Conservation (phyloP, 768 basidiomycete genomes). For the Hydnomerulius pinastri region DNA sequence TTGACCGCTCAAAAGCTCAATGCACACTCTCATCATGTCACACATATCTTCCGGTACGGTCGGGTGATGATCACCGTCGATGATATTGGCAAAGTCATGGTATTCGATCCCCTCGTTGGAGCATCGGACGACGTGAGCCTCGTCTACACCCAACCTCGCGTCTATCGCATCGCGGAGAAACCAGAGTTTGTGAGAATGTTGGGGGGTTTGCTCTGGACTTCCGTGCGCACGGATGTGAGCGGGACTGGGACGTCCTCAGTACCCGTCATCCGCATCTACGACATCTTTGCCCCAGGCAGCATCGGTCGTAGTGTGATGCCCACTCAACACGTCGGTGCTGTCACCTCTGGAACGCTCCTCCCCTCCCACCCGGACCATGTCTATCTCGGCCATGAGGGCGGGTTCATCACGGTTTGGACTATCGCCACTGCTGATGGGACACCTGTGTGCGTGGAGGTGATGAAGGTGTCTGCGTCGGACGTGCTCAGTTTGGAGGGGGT, state of each 20-base stretch:
- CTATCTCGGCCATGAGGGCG: slow-evolving; percentile 92
- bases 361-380: slow-evolving; percentile 66
- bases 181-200: slow-evolving; percentile 78
- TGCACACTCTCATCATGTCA: slow-evolving; percentile 67
- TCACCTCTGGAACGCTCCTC: slow-evolving; percentile 78
- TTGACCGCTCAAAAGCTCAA: slow-evolving; percentile 59
- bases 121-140: slow-evolving; percentile 46
- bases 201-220: slow-evolving; percentile 83
- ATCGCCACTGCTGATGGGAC: slow-evolving; percentile 52
- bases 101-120: slow-evolving; percentile 58
- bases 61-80: slow-evolving; percentile 79
- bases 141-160: slow-evolving; percentile 50
- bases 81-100: slow-evolving; percentile 78
- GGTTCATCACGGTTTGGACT: slow-evolving; percentile 83
- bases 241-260: slow-evolving; percentile 45
- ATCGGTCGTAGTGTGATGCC: slow-evolving; percentile 58
- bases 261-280: slow-evolving; percentile 82
- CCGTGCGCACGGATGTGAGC: slow-evolving; percentile 54
- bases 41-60: slow-evolving; percentile 72
- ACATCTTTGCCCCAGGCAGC: slow-evolving; percentile 63
- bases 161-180: slow-evolving; percentile 75
- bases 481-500: slow-evolving; percentile 86
- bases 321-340: slow-evolving; percentile 73
- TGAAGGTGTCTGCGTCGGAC: slow-evolving; percentile 81
- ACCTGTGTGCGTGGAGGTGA: slow-evolving; percentile 69